These are phyloP conservation scores for Fagus sylvatica DNA, from an alignment of 306 rosid species.

Conservation along the genomic window DNA sequence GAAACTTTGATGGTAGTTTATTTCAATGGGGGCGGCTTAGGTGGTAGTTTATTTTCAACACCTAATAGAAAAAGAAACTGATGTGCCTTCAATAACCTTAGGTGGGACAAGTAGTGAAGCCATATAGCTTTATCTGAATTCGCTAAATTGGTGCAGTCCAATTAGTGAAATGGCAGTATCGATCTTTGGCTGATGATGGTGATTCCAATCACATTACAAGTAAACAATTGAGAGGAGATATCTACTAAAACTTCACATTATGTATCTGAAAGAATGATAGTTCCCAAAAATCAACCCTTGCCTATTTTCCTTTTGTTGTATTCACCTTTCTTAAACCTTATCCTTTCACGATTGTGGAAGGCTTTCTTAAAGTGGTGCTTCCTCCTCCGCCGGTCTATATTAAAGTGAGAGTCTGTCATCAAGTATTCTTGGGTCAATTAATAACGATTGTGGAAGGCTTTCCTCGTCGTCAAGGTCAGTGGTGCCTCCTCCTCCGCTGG, in stretches of 20 bases:
- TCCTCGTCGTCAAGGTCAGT: too few relatives aligned
- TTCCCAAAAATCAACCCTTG: conserved; percentile 15
- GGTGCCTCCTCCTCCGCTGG: too few relatives aligned
- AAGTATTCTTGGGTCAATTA: too few relatives aligned
- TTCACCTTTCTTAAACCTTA: conserved; percentile 78
- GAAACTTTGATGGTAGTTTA: too few relatives aligned
- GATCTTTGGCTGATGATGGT: background rate
- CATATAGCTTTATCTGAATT: background rate
- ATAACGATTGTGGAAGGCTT: too few relatives aligned
- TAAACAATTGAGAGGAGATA: background rate
- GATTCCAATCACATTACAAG: background rate
- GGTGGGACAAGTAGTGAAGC: background rate
- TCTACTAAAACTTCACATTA: conserved; percentile 4
- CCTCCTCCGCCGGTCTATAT: too few relatives aligned
- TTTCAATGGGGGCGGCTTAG: background rate
- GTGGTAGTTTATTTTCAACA: background rate
- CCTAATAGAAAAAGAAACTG: background rate
- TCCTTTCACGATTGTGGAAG: conserved; percentile 58
- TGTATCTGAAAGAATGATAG: background rate
- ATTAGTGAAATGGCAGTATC: background rate
- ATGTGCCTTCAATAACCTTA: background rate
- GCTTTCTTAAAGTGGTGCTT: conserved; percentile 53
- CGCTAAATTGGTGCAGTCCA: background rate
- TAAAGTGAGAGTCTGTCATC: too few relatives aligned
- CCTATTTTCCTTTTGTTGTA: conserved; percentile 5